Base-by-base conservation (phyloP, 495 filamentous ascomycete genomes). In the Aspergillus bridgeri region DNA sequence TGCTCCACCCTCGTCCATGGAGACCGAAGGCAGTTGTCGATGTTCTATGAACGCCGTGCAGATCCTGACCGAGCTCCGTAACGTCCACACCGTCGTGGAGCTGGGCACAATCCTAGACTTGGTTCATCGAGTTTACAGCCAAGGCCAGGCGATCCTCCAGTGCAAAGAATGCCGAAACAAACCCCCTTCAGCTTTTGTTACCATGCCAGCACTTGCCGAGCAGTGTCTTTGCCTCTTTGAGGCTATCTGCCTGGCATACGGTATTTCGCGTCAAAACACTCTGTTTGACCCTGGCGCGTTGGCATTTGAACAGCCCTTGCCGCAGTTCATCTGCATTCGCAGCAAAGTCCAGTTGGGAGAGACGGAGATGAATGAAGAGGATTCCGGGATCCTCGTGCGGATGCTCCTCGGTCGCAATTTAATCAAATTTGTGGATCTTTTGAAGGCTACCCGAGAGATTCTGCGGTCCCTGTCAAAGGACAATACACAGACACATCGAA, bases 291-390 rank as follows among this genome's bases (percentile, higher is more conserved):
- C 65, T 0, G 57, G 57, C 5, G 53, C 65, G 49, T 23, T 68
- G 5, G 53, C 65, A 3, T 66, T 66, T 48, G 64, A 72, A 11
- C 65, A 65, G 21, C 55, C 64, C 8, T 51, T 65, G 1, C 58
- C 63, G 1, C 56, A 63, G 9, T 65, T 68, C 38, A 63, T 74
- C 19, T 74, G 69, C 27, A 58, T 74, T 20, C 63, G 69, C 23
- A 74, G 66, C 44, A 69, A 66, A 45, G 63, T 68, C 21, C 60
- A 60, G 18, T 54, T 73, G 7, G 71, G 71, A 0, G 53, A 68
- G 48, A 69, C 62, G 25, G 68, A 74, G 19, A 58, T 74, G 3
- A 68, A 74, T 22, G 69, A 69, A 6, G 53, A 54, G n/a, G 68
- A 72, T 43, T 50, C 61, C 3, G 53, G 50, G n/a, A 17, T 72